Conservation (phyloP, 2,329 filamentous ascomycete species). For the Verticillium albo-atrum region DNA sequence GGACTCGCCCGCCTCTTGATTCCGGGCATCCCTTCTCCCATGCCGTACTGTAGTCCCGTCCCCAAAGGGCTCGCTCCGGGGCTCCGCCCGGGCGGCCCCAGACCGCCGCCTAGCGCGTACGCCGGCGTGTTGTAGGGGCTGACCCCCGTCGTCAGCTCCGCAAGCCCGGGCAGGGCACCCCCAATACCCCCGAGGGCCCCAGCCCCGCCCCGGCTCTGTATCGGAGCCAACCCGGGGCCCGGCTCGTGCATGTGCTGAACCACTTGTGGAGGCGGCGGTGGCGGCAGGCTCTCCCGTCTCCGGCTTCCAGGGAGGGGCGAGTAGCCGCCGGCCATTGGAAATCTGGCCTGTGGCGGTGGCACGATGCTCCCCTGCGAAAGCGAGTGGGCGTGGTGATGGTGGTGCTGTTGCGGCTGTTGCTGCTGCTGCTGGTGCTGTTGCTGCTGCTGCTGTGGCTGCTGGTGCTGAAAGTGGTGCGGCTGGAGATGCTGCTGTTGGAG, state of each 20-base stretch:
- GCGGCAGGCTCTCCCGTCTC: constrained; percentile 36
- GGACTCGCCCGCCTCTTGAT: constrained; percentile 49
- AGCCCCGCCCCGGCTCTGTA: constrained; percentile 39
- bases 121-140: constrained; percentile 57
- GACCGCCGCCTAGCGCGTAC: constrained; percentile 32
- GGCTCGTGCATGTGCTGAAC: constrained; percentile 16
- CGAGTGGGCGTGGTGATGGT: constrained; percentile 29
- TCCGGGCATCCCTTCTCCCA: not conserved
- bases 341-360: constrained; percentile 26
- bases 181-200: constrained; percentile 15
- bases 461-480: constrained; percentile 14
- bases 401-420: not conserved
- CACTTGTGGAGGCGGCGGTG: constrained; percentile 22
- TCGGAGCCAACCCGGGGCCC: constrained; percentile 46
- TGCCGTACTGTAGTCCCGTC: not conserved
- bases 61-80: not conserved
- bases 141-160: constrained; percentile 60
- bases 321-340: constrained; percentile 33
- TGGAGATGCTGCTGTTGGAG: not conserved
- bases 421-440: constrained; percentile 17
- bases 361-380: constrained; percentile 42
- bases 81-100: not conserved
- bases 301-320: constrained; percentile 27
- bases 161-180: constrained; percentile 53
- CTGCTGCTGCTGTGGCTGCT: not conserved